Conservation (phyloP, 108 stramenopile species). For the Ochromonas danica region DNA sequence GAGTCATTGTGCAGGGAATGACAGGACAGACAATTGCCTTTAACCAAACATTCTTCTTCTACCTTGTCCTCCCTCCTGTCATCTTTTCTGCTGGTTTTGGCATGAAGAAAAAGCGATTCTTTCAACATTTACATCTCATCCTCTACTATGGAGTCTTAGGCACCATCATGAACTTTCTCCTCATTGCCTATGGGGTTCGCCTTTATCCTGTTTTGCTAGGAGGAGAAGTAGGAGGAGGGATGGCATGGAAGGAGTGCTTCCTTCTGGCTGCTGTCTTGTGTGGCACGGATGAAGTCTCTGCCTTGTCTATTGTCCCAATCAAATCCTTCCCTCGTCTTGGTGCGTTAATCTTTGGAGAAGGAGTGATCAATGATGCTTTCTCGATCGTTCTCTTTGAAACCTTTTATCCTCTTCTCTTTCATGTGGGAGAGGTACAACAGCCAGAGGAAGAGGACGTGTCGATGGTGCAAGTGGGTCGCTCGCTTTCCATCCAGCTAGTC, state of each 20-base stretch:
- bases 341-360: conserved; percentile 59
- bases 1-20: not conserved
- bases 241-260: not conserved
- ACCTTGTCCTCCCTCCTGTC: conserved; percentile 56
- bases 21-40: not conserved
- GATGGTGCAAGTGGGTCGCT: not conserved
- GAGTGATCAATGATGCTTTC: conserved; percentile 56
- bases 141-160: conserved; percentile 50
- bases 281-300: conserved; percentile 19
- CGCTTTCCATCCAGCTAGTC: conserved; percentile 43
- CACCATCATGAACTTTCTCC: conserved; percentile 48
- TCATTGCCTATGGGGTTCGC: conserved; percentile 41
- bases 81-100: conserved; percentile 55
- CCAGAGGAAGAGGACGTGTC: not conserved
- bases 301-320: not conserved
- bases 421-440: no score
- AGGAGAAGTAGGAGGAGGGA: not conserved
- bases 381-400: conserved; percentile 57
- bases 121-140: conserved; percentile 55
- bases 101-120: conserved; percentile 54
- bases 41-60: conserved; percentile 54
- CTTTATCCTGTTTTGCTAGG: not conserved
- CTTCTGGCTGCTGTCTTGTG: conserved; percentile 26
- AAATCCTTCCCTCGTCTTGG: not conserved
- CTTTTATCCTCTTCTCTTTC: conserved; percentile 24